Evolutionary conservation across 106 monocot species (phyloP), one percentile per base, ranked within the genome.

Genomic region (Hemerocallis citrina): DNA sequence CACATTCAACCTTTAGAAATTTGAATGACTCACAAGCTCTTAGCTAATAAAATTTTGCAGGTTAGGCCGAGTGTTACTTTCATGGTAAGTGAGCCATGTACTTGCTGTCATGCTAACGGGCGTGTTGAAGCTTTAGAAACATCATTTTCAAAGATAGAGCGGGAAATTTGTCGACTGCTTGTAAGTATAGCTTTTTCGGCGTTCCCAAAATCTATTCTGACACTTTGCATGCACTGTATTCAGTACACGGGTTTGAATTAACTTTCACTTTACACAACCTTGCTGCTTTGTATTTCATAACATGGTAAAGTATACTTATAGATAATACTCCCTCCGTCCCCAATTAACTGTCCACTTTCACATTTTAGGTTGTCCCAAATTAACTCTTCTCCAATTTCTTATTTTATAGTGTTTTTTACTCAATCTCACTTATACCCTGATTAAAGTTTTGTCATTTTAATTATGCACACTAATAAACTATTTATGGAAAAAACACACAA

Each of bases 131-230:
- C 84, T 65, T 52, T 91, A 39, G 96, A 91, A 35, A 96, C 87
- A 42, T 84, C 87, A 71, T 96, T 81, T 81, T 91, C 96, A 41
- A 96, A 91, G 76, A 96, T 96, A 62, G 96, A 96, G 55, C 91
- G 59, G 75, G 91, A 96, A 81, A 96, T 96, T 40, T 84, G 81
- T 33, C 91, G 87, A 45, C 64, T 77, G 34, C 81, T 96, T 76
- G 96, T 96, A 55, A 88, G 87, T 75, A 65, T 63, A 50, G 68
- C 66, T n/a, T 33, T 54, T 23, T 45, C 7, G 43, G 2, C 34
- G 21, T 21, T 20, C 3, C 33, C 27, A 40, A 31, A 63, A 52
- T 62, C 13, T 22, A 23, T 24, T 19, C 13, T 57, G 12, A 34
- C 58, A 57, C 45, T 34, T 58, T 24, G 12, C 37, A 32, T 44